phyloP scores from a whole-genome alignment of 805 yeast genomes.

The Metschnikowia cerradonensis region DNA sequence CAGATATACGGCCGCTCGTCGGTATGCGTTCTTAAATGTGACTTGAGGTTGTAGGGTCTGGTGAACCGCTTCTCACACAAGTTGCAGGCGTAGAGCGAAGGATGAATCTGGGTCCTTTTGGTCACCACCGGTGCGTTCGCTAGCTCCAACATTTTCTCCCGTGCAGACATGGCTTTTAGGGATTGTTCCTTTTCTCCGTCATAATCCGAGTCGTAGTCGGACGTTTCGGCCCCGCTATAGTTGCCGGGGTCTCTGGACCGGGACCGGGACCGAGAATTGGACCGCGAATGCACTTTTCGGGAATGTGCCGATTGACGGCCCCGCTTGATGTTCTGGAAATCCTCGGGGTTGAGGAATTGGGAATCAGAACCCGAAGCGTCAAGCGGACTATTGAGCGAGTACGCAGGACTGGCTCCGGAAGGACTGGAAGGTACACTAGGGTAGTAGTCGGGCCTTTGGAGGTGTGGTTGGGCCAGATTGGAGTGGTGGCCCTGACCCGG shows the following conservation, averaged over 20 bases:
- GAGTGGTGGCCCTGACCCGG: constrained; percentile 20
- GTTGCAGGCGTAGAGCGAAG: constrained; percentile 72
- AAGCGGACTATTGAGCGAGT: constrained; percentile 8
- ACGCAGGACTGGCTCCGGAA: constrained; percentile 6
- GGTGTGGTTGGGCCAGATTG: neutral
- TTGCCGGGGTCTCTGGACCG: constrained; percentile 14
- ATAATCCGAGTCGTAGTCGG: constrained; percentile 22
- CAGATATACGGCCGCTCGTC: constrained; percentile 78
- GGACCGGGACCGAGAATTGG: constrained; percentile 27
- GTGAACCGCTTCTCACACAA: constrained; percentile 86
- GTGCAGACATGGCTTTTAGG: constrained; percentile 21
- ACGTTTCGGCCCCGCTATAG: constrained; percentile 6
- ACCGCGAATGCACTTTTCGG: constrained; percentile 10
- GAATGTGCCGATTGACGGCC: constrained; percentile 38
- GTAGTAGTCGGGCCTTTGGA: constrained; percentile 2
- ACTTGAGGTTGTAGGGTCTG: constrained; percentile 86
- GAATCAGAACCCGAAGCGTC: constrained; percentile 16
- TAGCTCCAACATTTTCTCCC: constrained; percentile 62
- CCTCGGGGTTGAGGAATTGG: constrained; percentile 31
- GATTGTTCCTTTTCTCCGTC: constrained; percentile 7
- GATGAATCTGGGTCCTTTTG: constrained; percentile 63
- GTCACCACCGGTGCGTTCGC: constrained; percentile 55
- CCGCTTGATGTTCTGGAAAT: constrained; percentile 36
- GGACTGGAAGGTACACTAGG: constrained; percentile 3
- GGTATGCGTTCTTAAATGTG: constrained; percentile 88